Base-by-base conservation (phyloP, 371 early-diverging fungal species). In the Mucor sp. region DNA sequence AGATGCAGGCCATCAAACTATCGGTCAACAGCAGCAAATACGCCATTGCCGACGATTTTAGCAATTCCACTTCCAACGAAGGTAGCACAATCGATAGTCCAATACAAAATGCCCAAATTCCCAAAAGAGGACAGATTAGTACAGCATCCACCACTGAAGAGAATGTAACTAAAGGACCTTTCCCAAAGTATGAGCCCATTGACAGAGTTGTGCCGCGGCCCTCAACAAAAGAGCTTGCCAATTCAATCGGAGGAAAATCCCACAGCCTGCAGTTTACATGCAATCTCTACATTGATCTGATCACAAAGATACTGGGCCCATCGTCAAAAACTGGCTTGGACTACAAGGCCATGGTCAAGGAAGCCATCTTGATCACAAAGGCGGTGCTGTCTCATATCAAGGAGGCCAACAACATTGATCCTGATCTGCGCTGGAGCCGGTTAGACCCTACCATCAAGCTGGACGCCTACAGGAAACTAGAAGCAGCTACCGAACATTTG, bases 341-440 rank as follows among this genome's bases (percentile, higher is more conserved):
- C 17, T 67, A 67, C 39, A 67, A 37, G 47, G 67, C 67, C 4
- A 67, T 67, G 67, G 67, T 67, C 0, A 67, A 67, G 30, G 67
- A 67, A 43, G 67, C 67, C 8, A 48, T 67, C 8, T 28, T 67
- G 25, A 25, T 67, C 15, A 67, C 67, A 3, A 67, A 67, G 12
- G 61, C 67, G 1, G 62, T 67, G 17, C 7, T 67, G 17, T 67
- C 67, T 19, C 35, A 57, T 11, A 19, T 67, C 2, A 67, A 67
- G 19, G 67, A 67, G 23, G 28, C 7, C 4, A 21, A 67, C 21
- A 21, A 61, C 19, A 67, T 67, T 17, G 62, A 67, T 23, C 57
- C 67, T 17, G 50, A 60, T 15, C 21, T 67, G 14, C 39, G 62
- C 0, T 67, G 67, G 67, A 67, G 67, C 57, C 61, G 43, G 23